Base-by-base conservation (phyloP, 345 rosid species). In the Nasturtium officinale region DNA sequence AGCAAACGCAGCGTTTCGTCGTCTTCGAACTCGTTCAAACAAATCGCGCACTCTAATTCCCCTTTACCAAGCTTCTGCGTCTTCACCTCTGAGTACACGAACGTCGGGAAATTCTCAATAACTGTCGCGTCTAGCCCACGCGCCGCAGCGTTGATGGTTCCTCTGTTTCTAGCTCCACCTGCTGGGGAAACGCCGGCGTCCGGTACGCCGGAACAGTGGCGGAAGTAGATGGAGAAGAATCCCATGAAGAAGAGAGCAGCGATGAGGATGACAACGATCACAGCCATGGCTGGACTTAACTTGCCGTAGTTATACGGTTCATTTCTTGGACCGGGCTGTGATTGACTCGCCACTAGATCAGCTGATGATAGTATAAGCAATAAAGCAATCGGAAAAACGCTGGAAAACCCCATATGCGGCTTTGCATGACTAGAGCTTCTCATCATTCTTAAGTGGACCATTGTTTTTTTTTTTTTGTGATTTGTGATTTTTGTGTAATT, bases 11-110 rank as follows among this genome's bases (percentile, higher is more conserved):
- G 91, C 88, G 84, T 86, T 78, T 95, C 97, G 54, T 91, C 85
- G 63, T 90, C 97, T 66, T 96, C 92, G 52, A 96, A 96, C 64
- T 96, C 99, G 61, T 77, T 81, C 52, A 96, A 45, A 64, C 99
- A 96, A 26, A 96, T 96, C 2, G 98, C 99, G 47, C 99, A 96
- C 82, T 96, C 99, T n/a, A 96, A 16, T 55, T 84, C 91, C 0
- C 90, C 90, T 75, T 92, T 89, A 0, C 98, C 96, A 1, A 96
- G 83, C 86, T 92, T 96, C 56, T 82, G 81, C 15, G 77, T 85
- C 69, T 92, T 96, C 13, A 96, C 98, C 15, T 82, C 96, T 2
- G 99, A 75, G 85, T 96, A 96, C 3, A 79, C 77, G 37, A 96
- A 74, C 28, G 91, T 89, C 4, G 99, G 99, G 26, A 96, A 92